These are phyloP conservation scores for Rutidosis leptorrhynchoides DNA, from an alignment of 129 eudicot species.

Conservation along the genomic window DNA sequence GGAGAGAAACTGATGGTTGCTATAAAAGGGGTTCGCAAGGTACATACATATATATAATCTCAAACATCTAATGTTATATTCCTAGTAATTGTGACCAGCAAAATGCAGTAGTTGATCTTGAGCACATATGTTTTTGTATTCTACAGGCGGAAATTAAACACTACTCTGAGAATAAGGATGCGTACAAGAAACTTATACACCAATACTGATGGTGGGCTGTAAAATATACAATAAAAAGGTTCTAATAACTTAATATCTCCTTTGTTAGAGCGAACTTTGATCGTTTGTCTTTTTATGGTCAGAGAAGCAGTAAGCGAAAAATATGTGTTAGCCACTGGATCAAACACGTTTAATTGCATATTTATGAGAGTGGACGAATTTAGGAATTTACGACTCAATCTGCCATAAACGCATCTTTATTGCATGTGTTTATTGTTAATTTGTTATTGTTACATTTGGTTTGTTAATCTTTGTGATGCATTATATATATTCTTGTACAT, in stretches of 20 bases:
- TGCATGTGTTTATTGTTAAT: too few species aligned
- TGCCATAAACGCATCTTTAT: too few species aligned
- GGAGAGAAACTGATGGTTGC: conserved; percentile 79
- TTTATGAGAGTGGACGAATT: too few species aligned
- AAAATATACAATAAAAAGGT: too few species aligned
- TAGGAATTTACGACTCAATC: too few species aligned
- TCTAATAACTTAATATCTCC: not conserved
- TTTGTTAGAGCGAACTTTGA: not conserved
- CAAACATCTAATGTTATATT: not conserved
- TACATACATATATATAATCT: conserved; percentile 30
- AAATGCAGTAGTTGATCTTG: not conserved
- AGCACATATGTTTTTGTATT: conserved; percentile 18
- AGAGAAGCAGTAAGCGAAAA: not conserved
- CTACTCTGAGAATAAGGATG: conserved; percentile 61
- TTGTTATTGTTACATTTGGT: too few species aligned
- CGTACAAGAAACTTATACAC: conserved; percentile 73
- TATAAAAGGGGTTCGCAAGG: conserved; percentile 85
- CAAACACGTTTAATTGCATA: not conserved
- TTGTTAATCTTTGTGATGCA: too few species aligned
- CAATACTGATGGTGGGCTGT: conserved; percentile 34
- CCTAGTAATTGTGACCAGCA: not conserved
- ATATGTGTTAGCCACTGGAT: not conserved
- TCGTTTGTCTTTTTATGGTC: too few species aligned
- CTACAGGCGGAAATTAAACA: conserved; percentile 74
- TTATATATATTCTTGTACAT: too few species aligned